Conservation (phyloP, 257 asterid genomes). For the Solanum ossicruentum region DNA sequence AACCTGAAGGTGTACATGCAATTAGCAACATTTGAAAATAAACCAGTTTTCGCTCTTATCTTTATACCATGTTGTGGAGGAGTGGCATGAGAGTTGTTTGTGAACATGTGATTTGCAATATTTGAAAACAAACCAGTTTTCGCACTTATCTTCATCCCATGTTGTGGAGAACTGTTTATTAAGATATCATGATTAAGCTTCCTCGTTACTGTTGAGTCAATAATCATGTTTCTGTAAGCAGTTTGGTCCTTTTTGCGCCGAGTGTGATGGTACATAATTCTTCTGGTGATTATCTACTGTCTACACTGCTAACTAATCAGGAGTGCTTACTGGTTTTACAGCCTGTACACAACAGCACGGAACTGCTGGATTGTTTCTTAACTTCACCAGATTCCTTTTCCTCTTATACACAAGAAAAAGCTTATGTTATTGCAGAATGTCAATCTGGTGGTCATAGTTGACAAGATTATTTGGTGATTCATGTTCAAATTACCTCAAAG, state of each 20-base stretch:
- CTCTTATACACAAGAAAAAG: neutral
- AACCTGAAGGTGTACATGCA: neutral
- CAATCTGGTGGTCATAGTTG: neutral
- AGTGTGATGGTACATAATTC: neutral
- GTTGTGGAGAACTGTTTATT: neutral
- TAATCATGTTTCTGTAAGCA: neutral
- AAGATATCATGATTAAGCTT: neutral
- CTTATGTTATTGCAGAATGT: neutral
- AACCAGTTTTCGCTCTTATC: neutral
- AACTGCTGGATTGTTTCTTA: neutral
- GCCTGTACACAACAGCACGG: neutral
- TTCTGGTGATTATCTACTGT: neutral
- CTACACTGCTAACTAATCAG: neutral
- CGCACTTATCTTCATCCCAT: neutral
- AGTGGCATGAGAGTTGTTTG: too few species aligned
- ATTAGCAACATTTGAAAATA: neutral
- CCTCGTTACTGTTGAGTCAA: neutral
- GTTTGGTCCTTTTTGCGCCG: neutral
- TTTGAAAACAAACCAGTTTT: neutral
- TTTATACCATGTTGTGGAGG: neutral
- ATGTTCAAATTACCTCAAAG: neutral
- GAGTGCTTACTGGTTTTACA: neutral
- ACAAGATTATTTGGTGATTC: neutral
- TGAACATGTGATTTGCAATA: neutral
- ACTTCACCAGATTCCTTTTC: neutral